Evolutionary conservation across 1,139 yeast species (phyloP).

Genomic region (Spathaspora sp.): DNA sequence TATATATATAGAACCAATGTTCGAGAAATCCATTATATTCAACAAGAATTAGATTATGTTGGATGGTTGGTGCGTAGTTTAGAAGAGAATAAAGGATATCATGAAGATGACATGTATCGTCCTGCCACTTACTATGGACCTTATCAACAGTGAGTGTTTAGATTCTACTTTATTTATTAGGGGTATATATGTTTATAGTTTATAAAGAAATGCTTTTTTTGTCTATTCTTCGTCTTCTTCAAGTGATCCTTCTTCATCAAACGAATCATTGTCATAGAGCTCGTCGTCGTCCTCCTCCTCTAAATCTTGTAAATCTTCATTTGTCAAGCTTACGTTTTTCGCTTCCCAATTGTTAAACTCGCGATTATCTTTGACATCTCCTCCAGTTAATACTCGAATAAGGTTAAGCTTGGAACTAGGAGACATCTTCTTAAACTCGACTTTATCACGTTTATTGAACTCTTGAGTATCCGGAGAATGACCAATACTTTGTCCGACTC

Average conservation of each 20-base stretch:
- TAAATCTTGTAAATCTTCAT: constrained; percentile 18
- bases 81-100: constrained; percentile 31
- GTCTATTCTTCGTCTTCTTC: constrained; percentile 1
- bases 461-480: constrained; percentile 58
- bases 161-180: too few species aligned
- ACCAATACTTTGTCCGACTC: constrained; percentile 92
- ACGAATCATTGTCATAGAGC: constrained; percentile 14
- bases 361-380: constrained; percentile 33
- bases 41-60: constrained; percentile 33
- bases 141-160: not conserved
- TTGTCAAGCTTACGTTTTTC: constrained; percentile 23
- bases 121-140: constrained; percentile 27
- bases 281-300: constrained; percentile 9
- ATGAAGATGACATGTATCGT: constrained; percentile 29
- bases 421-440: constrained; percentile 48
- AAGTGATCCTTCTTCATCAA: constrained; percentile 14
- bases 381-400: constrained; percentile 63
- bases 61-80: constrained; percentile 41
- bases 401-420: constrained; percentile 52
- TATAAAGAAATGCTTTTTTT: not conserved
- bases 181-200: not conserved
- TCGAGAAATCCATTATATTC: constrained; percentile 33
- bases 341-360: constrained; percentile 43
- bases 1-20: constrained; percentile 14
- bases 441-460: constrained; percentile 42